Base-by-base conservation (phyloP, 106 monocot genomes). In the Hemerocallis citrina region DNA sequence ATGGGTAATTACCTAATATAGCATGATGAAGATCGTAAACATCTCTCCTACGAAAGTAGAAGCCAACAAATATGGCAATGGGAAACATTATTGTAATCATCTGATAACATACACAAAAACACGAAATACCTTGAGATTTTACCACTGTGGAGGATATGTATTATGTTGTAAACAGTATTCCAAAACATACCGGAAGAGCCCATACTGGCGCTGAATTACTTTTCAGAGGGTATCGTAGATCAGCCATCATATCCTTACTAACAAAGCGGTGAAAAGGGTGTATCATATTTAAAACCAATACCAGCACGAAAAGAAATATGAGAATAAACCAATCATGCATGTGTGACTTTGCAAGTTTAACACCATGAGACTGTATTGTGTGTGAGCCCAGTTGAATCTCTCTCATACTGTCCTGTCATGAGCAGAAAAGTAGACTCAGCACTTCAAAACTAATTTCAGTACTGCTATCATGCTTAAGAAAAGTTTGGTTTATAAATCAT, bases 11-110 rank as follows among this genome's bases (percentile, higher is more conserved):
- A 84, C 84, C 84, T 51, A 84, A 29, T 63, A 72, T 68, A 21
- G 84, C 62, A 72, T 84, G 75, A 66, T 84, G 84, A 10, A 84
- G 65, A 65, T 91, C 90, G 55, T 82, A 83, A 25, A 82, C 73
- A 74, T 91, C 77, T 59, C 78, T 91, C 58, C 77, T 79, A 13
- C 20, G 54, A 43, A 93, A 71, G 63, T 85, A 91, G 16, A 91
- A 48, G 17, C 43, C 68, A 52, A 72, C 28, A 52, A 91, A 77
- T 32, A 86, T 66, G 9, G 42, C 43, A 40, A 65, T 28, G 22
- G 90, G 90, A n/a, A 78, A 62, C 20, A 85, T 0, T 21, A 86
- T 47, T 15, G 76, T 52, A 65, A 91, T 68, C 7, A 91, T 68
- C 90, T 91, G 52, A 32, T 19, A 64, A 38, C 4, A 22, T 21